Evolutionary conservation across 1,139 yeast genomes (phyloP).

Genomic region (Debaryomyces subglobosus): DNA sequence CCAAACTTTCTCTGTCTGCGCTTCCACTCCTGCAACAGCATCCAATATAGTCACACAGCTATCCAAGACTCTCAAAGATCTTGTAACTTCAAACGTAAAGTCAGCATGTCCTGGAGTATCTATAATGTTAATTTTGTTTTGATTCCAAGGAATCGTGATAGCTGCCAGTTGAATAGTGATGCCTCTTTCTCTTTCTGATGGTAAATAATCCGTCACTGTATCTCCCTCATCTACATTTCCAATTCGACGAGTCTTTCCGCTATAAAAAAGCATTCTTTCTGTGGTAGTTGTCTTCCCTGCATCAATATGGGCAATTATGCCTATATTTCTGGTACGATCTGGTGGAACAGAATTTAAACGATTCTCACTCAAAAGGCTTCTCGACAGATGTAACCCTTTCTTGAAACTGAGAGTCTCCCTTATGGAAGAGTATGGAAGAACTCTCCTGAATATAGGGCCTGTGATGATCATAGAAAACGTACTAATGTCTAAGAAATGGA

Average conservation of each 20-base stretch:
- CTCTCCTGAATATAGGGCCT: not conserved
- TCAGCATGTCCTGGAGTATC: conserved; percentile 99
- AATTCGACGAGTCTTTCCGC: conserved; percentile 77
- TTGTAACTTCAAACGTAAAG: conserved; percentile 89
- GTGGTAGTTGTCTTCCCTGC: conserved; percentile 93
- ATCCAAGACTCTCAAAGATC: conserved; percentile 87
- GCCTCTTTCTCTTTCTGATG: conserved; percentile 90
- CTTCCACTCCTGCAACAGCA: conserved; percentile 97
- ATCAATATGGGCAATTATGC: conserved; percentile 84
- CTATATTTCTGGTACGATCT: conserved; percentile 62
- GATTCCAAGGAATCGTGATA: conserved; percentile 85
- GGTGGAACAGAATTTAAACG: conserved; percentile 33
- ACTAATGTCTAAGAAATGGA: not conserved
- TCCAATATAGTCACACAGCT: conserved; percentile 93
- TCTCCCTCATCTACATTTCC: conserved; percentile 98
- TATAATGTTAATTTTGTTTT: conserved; percentile 75
- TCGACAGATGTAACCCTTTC: not conserved
- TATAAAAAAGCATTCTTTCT: conserved; percentile 86
- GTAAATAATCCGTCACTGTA: conserved; percentile 90
- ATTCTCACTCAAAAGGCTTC: conserved; percentile 11
- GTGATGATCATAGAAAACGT: not conserved
- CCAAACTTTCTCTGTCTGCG: conserved; percentile 98
- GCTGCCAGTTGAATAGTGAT: conserved; percentile 98
- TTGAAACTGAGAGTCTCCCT: not conserved
- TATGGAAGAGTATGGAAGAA: not conserved